A percentile compares a stretch with the other conserved stretches of the same genome.
Evolutionary conservation across 192 early-diverging fungal species (phyloP).

Genomic region (Helicostylum pulchrum): DNA sequence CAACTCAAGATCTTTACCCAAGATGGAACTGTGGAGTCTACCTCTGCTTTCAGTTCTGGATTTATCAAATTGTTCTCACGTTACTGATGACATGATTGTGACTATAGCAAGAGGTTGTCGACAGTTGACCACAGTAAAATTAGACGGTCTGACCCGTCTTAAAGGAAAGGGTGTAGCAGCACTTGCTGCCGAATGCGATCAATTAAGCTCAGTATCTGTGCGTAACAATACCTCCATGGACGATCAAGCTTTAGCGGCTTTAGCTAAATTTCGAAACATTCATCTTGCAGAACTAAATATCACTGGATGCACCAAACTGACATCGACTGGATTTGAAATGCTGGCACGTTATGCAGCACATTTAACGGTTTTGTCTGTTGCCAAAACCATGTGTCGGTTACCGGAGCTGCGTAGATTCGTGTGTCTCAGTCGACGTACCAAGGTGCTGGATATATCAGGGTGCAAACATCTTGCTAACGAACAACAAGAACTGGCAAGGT

Average conservation of each 20-base stretch:
- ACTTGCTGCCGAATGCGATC: constrained; percentile 1
- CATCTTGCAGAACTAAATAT: neutral
- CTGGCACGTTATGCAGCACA: constrained; percentile 1
- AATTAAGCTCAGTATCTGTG: neutral
- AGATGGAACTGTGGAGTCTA: neutral
- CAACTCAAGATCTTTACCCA: neutral
- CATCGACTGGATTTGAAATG: constrained; percentile 1
- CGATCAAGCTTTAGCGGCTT: neutral
- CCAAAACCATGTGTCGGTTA: neutral
- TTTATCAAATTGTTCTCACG: constrained; percentile 3
- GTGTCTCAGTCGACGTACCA: neutral
- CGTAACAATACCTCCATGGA: neutral
- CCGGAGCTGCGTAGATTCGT: neutral
- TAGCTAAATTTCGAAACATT: constrained; percentile 6
- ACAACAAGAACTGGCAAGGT: neutral
- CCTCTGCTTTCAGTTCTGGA: neutral
- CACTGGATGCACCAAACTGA: neutral
- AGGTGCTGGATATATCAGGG: constrained; percentile 1
- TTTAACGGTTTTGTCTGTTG: constrained; percentile 4
- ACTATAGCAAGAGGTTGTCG: constrained; percentile 5
- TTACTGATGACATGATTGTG: constrained; percentile 9
- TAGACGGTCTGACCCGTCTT: neutral
- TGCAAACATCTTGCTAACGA: neutral
- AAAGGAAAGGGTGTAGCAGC: constrained; percentile 1
- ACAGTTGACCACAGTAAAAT: neutral